These are phyloP conservation scores for Picochlorum costavermella DNA, from an alignment of 139 green algal species.

Conservation along the genomic window DNA sequence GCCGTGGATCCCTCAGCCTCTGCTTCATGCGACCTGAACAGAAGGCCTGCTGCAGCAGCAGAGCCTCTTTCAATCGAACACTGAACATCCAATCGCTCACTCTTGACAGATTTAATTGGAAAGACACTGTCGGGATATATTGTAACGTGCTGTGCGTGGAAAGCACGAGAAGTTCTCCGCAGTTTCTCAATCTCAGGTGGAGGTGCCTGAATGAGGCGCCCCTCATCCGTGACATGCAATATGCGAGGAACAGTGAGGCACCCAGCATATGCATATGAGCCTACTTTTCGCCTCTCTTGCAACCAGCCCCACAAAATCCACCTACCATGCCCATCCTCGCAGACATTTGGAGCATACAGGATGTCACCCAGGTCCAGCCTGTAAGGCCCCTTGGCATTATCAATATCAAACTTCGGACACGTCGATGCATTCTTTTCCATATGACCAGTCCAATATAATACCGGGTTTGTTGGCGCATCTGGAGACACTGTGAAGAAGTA, in stretches of 20 bases:
- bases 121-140: constrained; percentile 7
- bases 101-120: neutral
- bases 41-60: constrained; percentile 28
- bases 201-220: constrained; percentile 37
- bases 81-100: constrained; percentile 20
- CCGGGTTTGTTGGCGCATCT: constrained; percentile 47
- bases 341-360: constrained; percentile 56
- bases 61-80: constrained; percentile 9
- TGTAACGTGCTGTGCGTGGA: constrained; percentile 5
- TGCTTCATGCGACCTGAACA: constrained; percentile 56
- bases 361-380: constrained; percentile 50
- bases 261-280: constrained; percentile 67
- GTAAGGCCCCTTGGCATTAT: constrained; percentile 34
- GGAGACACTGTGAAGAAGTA: constrained; percentile 42
- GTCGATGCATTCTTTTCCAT: constrained; percentile 1
- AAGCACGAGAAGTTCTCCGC: constrained; percentile 13
- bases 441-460: constrained; percentile 45
- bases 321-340: constrained; percentile 49
- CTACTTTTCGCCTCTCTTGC: constrained; percentile 64
- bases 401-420: constrained; percentile 27
- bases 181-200: constrained; percentile 29
- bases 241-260: constrained; percentile 68
- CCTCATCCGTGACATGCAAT: constrained; percentile 37
- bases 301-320: constrained; percentile 77
- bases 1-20: constrained; percentile 58